Percentiles rank a stretch among this genome's conserved stretches.
phyloP scores from a whole-genome alignment of 768 basidiomycete genomes.

The Tulasnella sp. region DNA sequence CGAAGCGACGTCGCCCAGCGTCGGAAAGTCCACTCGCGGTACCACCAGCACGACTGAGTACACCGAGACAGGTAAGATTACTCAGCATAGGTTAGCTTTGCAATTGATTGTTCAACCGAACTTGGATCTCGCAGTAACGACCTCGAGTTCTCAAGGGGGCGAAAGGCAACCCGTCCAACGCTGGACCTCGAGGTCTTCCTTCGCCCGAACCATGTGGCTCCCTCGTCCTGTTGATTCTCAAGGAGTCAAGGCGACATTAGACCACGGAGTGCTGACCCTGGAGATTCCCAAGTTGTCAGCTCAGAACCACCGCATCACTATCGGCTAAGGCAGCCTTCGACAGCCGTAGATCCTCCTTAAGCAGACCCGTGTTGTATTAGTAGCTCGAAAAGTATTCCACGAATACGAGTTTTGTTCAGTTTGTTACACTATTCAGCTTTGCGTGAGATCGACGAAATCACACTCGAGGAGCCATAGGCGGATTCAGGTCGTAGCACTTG shows the following conservation, averaged over 20 bases:
- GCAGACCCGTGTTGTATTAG: background rate
- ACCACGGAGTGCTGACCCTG: slow-evolving; percentile 36
- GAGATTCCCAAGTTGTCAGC: slow-evolving; percentile 32
- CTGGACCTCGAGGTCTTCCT: slow-evolving; percentile 18
- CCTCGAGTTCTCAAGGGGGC: background rate
- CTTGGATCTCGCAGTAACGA: background rate
- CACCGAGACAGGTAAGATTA: background rate
- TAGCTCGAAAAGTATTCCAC: background rate
- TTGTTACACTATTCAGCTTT: background rate
- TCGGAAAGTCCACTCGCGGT: background rate
- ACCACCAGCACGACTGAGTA: background rate
- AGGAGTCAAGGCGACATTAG: slow-evolving; percentile 34
- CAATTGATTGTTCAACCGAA: background rate
- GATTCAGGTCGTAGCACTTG: background rate
- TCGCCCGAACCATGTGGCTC: slow-evolving; percentile 36
- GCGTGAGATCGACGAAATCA: too few species aligned
- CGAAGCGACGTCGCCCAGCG: background rate
- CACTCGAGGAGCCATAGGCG: too few species aligned
- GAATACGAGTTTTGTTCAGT: background rate
- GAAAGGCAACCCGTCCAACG: slow-evolving; percentile 13
- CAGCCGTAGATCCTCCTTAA: background rate
- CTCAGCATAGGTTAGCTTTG: background rate
- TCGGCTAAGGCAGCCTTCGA: background rate
- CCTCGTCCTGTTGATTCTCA: slow-evolving; percentile 34
- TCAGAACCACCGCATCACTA: slow-evolving; percentile 1